These are phyloP conservation scores for Metroxylon sagu DNA, from an alignment of 176 grass and related monocot species.

Conservation along the genomic window DNA sequence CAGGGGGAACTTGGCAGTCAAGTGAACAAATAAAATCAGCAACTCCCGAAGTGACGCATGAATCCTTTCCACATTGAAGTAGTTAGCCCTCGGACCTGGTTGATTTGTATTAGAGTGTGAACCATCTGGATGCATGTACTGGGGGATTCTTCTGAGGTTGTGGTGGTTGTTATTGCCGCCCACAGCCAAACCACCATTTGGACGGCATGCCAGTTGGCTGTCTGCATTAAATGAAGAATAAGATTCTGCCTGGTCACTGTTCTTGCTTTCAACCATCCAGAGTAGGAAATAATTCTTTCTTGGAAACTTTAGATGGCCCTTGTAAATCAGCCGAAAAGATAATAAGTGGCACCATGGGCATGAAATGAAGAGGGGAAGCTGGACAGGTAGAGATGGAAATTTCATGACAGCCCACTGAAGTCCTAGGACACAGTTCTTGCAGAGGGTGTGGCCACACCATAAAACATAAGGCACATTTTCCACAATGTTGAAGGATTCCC, in stretches of 20 bases:
- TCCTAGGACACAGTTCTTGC: conserved; percentile 14
- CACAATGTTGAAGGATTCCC: conserved; percentile 14
- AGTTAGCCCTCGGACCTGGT: not conserved
- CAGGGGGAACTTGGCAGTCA: conserved; percentile 11
- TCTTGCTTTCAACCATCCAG: conserved; percentile 14
- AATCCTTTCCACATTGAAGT: not conserved
- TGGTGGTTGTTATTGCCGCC: not conserved
- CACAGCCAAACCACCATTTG: not conserved
- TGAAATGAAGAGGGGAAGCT: conserved; percentile 21
- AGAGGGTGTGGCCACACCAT: conserved; percentile 20
- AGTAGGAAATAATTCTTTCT: conserved; percentile 15
- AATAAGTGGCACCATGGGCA: conserved; percentile 18
- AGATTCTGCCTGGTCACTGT: not conserved
- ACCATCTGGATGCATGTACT: not conserved
- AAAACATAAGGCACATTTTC: conserved; percentile 16
- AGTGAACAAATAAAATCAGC: conserved; percentile 2
- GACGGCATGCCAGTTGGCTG: too few relatives aligned
- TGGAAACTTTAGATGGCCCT: conserved; percentile 11
- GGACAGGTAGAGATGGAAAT: conserved; percentile 15
- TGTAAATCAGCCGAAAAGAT: conserved; percentile 13
- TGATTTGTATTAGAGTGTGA: not conserved
- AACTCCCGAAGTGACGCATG: not conserved
- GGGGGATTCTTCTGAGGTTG: not conserved
- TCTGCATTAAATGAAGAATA: not conserved
- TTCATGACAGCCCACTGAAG: conserved; percentile 18